Percentiles rank a stretch among this genome's conserved stretches.
Evolutionary conservation across 805 yeast genomes (phyloP).

Genomic region (Kodamaea kakaduensis): DNA sequence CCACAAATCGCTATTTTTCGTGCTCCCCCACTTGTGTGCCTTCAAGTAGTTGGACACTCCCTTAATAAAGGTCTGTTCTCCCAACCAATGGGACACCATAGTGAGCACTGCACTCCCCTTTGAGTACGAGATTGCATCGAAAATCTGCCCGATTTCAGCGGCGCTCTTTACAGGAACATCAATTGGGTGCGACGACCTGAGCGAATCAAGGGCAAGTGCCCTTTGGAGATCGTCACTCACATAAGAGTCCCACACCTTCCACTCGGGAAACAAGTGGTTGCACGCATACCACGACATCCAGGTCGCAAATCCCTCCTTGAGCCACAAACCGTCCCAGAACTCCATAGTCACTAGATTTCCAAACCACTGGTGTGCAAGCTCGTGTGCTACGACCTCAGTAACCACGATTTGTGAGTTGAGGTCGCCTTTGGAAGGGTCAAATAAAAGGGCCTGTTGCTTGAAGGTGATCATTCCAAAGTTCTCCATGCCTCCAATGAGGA

Average conservation of each 20-base stretch:
- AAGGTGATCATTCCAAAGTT: conserved; percentile 79
- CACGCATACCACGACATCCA: conserved; percentile 90
- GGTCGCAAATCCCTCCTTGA: conserved; percentile 86
- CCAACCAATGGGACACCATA: conserved; percentile 77
- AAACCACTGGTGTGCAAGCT: conserved; percentile 90
- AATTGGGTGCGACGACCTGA: conserved; percentile 81
- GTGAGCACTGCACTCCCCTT: conserved; percentile 77
- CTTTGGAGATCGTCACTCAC: conserved; percentile 72
- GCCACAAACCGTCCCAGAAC: conserved; percentile 90
- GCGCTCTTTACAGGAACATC: conserved; percentile 79
- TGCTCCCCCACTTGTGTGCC: conserved; percentile 74
- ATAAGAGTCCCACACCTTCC: conserved; percentile 85
- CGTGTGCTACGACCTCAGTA: conserved; percentile 84
- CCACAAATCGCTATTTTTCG: conserved; percentile 76
- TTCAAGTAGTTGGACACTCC: conserved; percentile 78
- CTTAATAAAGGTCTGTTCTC: conserved; percentile 69
- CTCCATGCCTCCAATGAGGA: conserved; percentile 88
- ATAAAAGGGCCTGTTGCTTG: conserved; percentile 68
- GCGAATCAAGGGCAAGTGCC: conserved; percentile 71
- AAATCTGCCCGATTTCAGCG: conserved; percentile 77
- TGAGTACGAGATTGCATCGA: conserved; percentile 78
- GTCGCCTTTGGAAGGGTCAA: conserved; percentile 67
- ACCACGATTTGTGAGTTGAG: conserved; percentile 65
- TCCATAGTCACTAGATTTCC: conserved; percentile 89
- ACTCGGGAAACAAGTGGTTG: conserved; percentile 71